Evolutionary conservation across 2,329 filamentous ascomycete genomes (phyloP).

Genomic region (Sporothrix luriei): DNA sequence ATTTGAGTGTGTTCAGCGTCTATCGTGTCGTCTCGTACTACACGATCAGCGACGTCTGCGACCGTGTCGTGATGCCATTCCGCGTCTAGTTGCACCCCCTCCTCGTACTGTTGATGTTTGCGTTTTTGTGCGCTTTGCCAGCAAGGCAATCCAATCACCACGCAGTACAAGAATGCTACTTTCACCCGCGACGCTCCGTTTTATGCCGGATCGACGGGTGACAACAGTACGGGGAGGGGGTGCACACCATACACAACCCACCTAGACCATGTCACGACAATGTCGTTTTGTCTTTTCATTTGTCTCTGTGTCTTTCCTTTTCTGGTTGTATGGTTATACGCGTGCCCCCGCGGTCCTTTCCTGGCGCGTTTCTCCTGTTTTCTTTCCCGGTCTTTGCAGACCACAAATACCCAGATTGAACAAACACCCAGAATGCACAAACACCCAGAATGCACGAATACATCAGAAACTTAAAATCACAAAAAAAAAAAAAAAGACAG

Average conservation of each 20-base stretch:
- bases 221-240: background rate
- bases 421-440: too few relatives aligned
- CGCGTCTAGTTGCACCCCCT: background rate
- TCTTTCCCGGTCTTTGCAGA: too few relatives aligned
- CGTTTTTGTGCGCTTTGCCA: background rate
- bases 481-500: too few relatives aligned
- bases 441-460: too few relatives aligned
- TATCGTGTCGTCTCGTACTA: background rate
- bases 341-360: too few relatives aligned
- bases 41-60: background rate
- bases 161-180: background rate
- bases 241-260: constrained; percentile 6
- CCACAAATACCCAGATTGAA: too few relatives aligned
- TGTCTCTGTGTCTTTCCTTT: background rate
- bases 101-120: background rate
- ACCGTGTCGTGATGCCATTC: background rate
- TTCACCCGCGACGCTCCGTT: background rate
- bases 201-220: background rate
- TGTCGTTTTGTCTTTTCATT: background rate
- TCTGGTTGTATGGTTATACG: background rate
- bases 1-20: background rate
- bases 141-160: background rate
- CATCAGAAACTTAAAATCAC: too few relatives aligned
- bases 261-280: background rate
- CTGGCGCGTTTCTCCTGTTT: too few relatives aligned